These are phyloP conservation scores for Saccharomycopsis oosterbeekiorum DNA, from an alignment of 805 yeast species.

Conservation along the genomic window DNA sequence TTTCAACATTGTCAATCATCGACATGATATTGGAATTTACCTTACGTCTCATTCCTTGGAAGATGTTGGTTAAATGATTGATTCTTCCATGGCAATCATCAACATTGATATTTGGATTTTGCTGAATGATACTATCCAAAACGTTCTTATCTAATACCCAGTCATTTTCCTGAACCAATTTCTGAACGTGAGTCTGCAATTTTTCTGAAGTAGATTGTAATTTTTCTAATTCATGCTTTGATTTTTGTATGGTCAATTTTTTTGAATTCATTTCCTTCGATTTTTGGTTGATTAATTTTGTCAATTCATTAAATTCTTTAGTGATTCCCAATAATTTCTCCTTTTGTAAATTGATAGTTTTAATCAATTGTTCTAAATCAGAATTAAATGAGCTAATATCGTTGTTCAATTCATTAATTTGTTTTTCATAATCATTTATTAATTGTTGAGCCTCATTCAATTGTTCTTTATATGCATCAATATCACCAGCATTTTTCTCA, in stretches of 20 bases:
- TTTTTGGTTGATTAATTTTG: slow-evolving; percentile 35
- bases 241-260: slow-evolving; percentile 43
- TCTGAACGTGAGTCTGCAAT: slow-evolving; percentile 33
- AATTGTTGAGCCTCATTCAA: slow-evolving; percentile 28
- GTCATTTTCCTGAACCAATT: slow-evolving; percentile 43
- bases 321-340: slow-evolving; percentile 55
- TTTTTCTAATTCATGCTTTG: slow-evolving; percentile 46
- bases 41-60: slow-evolving; percentile 63
- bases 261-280: slow-evolving; percentile 32
- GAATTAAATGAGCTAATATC: slow-evolving; percentile 21
- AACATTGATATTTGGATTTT: slow-evolving; percentile 53
- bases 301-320: slow-evolving; percentile 64
- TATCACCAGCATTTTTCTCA: slow-evolving; percentile 58
- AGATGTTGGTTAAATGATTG: slow-evolving; percentile 44
- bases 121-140: slow-evolving; percentile 45
- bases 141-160: slow-evolving; percentile 67
- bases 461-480: slow-evolving; percentile 35
- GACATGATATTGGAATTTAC: slow-evolving; percentile 83
- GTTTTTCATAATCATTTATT: slow-evolving; percentile 29
- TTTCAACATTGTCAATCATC: slow-evolving; percentile 85
- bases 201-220: slow-evolving; percentile 30
- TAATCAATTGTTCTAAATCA: slow-evolving; percentile 20
- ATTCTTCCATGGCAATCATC: slow-evolving; percentile 53
- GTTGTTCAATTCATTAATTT: slow-evolving; percentile 20
- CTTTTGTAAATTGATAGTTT: slow-evolving; percentile 43